These are phyloP conservation scores for Dactylonectria estremocensis DNA, from an alignment of 2,329 filamentous ascomycete species.

Conservation along the genomic window DNA sequence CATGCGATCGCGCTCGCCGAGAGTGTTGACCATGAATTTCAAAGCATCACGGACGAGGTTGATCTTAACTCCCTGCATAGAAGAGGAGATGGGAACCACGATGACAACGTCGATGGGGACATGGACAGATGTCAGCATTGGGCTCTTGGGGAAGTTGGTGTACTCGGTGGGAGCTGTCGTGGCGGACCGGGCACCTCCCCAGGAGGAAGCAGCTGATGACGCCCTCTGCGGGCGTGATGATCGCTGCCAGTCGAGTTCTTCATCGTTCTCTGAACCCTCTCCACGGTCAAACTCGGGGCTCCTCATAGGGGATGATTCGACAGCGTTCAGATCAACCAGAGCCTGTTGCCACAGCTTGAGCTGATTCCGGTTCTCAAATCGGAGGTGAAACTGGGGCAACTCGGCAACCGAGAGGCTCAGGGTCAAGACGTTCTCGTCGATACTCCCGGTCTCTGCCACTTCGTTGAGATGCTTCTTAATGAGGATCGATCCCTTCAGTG, in stretches of 20 bases:
- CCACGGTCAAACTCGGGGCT: slow-evolving; percentile 84
- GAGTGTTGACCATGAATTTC: slow-evolving; percentile 89
- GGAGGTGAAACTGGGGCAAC: slow-evolving; percentile 93
- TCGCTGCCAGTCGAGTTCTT: slow-evolving; percentile 85
- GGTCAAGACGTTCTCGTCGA: slow-evolving; percentile 88
- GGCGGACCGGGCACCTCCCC: slow-evolving; percentile 85
- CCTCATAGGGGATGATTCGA: slow-evolving; percentile 75
- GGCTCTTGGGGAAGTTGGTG: slow-evolving; percentile 75
- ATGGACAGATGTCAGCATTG: slow-evolving; percentile 73
- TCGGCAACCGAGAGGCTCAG: slow-evolving; percentile 92
- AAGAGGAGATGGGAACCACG: slow-evolving; percentile 96
- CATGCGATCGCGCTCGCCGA: slow-evolving; percentile 96
- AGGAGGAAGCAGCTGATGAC: slow-evolving; percentile 86
- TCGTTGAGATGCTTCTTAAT: slow-evolving; percentile 98
- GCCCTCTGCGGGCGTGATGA: slow-evolving; percentile 73
- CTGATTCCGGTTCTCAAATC: slow-evolving; percentile 87
- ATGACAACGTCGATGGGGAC: slow-evolving; percentile 96
- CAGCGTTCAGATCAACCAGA: slow-evolving; percentile 84
- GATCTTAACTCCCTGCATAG: slow-evolving; percentile 99
- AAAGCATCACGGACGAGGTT: slow-evolving; percentile 92
- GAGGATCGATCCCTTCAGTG: slow-evolving; percentile 95
- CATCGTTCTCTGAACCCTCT: slow-evolving; percentile 86
- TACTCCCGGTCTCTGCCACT: slow-evolving; percentile 78
- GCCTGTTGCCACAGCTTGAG: slow-evolving; percentile 93
- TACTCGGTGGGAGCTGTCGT: slow-evolving; percentile 95